A percentile compares a stretch with the other conserved stretches of the same genome.
Evolutionary conservation across 345 rosid genomes (phyloP).

Genomic region (Xanthoceras sorbifolium): DNA sequence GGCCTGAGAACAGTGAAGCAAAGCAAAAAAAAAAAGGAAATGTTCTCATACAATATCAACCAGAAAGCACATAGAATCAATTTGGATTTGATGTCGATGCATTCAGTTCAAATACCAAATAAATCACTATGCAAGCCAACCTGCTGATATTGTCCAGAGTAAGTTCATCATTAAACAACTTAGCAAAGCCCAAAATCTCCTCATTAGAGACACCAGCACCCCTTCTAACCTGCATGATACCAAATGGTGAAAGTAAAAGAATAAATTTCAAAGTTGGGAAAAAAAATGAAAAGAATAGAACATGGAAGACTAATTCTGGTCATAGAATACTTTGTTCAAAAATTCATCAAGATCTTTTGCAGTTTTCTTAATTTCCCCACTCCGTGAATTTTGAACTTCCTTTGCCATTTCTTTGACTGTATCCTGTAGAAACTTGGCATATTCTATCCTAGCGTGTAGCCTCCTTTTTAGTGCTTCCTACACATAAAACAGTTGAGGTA

Average conservation of each 20-base stretch:
- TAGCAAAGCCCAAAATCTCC: conserved; percentile 71
- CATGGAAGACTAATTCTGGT: neutral
- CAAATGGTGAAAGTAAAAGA: neutral
- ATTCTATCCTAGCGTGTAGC: conserved; percentile 66
- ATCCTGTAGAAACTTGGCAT: conserved; percentile 81
- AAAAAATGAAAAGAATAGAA: neutral
- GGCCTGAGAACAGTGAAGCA: conserved; percentile 42
- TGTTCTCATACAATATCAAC: conserved; percentile 6
- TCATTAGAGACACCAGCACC: conserved; percentile 65
- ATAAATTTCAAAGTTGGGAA: neutral
- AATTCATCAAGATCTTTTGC: conserved; percentile 76
- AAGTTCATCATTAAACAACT: conserved; percentile 75
- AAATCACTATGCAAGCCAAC: conserved; percentile 31
- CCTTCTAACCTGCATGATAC: conserved; percentile 56
- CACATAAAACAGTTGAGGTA: conserved; percentile 12
- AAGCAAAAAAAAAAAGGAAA: conserved; percentile 16
- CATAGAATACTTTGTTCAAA: conserved; percentile 37
- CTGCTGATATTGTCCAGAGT: conserved; percentile 78
- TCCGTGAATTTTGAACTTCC: conserved; percentile 77
- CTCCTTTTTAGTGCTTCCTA: conserved; percentile 79
- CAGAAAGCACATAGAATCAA: conserved; percentile 12
- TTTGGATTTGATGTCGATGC: neutral
- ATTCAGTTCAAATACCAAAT: neutral
- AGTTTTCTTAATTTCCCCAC: conserved; percentile 66
- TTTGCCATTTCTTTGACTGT: conserved; percentile 93